These are phyloP conservation scores for Phaffia rhodozyma DNA, from an alignment of 1,284 basidiomycete genomes.

Conservation along the genomic window DNA sequence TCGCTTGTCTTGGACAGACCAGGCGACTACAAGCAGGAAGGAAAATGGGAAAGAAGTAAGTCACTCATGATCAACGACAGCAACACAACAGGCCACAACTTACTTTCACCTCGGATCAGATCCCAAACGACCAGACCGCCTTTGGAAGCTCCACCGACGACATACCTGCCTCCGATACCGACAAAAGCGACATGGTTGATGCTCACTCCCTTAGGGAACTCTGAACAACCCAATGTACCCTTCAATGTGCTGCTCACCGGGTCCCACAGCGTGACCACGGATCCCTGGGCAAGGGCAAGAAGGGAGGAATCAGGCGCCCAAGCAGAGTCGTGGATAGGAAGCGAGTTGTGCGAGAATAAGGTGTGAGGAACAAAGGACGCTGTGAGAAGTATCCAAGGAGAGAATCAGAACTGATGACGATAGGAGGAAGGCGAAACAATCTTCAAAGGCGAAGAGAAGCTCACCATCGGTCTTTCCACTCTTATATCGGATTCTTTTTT, in stretches of 20 bases:
- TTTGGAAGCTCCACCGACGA: constrained; percentile 45
- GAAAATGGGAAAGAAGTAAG: background rate
- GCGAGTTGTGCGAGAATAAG: constrained; percentile 54
- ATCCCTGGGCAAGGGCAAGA: constrained; percentile 59
- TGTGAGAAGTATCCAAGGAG: constrained; percentile 28
- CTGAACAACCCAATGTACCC: constrained; percentile 47
- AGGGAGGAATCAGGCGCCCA: constrained; percentile 85
- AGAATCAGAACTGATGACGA: background rate
- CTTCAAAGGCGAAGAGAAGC: constrained; percentile 18
- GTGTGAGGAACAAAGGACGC: constrained; percentile 69
- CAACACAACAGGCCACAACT: constrained; percentile 24
- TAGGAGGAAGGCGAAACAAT: background rate
- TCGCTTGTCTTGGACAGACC: constrained; percentile 40
- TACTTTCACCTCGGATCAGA: constrained; percentile 56
- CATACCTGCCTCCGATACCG: constrained; percentile 36
- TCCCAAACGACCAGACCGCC: constrained; percentile 66
- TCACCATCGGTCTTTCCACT: constrained; percentile 43
- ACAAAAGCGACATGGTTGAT: constrained; percentile 30
- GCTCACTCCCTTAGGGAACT: constrained; percentile 17
- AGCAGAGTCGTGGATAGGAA: constrained; percentile 50
- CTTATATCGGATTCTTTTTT: constrained; percentile 40
- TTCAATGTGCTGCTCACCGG: constrained; percentile 53
- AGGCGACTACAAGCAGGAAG: constrained; percentile 41
- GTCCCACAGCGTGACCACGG: constrained; percentile 66
- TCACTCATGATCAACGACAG: background rate